Evolutionary conservation across 164 flowering plant species (phyloP).

Genomic region (Saururus chinensis): DNA sequence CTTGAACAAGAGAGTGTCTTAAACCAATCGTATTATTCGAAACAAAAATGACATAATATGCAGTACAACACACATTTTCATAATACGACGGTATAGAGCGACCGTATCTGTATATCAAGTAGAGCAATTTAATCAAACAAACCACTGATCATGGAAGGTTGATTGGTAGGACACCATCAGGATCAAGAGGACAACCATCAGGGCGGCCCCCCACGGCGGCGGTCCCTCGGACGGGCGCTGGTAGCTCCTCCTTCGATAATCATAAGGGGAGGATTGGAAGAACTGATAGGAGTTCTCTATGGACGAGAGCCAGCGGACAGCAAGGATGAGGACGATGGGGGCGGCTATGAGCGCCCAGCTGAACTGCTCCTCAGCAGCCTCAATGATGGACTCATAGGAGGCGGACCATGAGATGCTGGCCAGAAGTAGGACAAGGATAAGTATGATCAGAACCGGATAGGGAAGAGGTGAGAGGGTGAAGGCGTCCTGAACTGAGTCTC

Average conservation of each 20-base stretch:
- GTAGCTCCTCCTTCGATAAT: constrained; percentile 17
- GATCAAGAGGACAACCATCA: constrained; percentile 46
- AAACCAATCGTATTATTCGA: too few species aligned
- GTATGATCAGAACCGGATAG: constrained; percentile 60
- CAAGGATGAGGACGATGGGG: constrained; percentile 39
- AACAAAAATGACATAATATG: too few species aligned
- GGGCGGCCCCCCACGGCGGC: constrained; percentile 62
- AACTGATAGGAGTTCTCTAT: constrained; percentile 29
- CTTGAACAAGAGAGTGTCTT: too few species aligned
- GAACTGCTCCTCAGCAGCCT: constrained; percentile 33
- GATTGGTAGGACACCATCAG: constrained; percentile 60
- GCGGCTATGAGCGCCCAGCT: constrained; percentile 44
- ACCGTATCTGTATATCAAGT: too few species aligned
- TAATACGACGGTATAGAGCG: too few species aligned
- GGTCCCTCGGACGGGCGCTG: constrained; percentile 40
- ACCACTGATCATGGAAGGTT: constrained; percentile 52
- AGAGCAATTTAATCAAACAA: constrained; percentile 18
- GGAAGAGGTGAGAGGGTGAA: constrained; percentile 64
- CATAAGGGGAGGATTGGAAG: constrained; percentile 27
- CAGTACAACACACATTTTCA: too few species aligned
- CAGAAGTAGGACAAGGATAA: constrained; percentile 42
- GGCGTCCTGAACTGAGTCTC: constrained; percentile 33
- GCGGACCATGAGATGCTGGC: constrained; percentile 46
- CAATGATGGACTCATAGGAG: constrained; percentile 33
- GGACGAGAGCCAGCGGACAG: constrained; percentile 46